A percentile compares a stretch with the other conserved stretches of the same genome.
phyloP scores from a whole-genome alignment of 768 basidiomycete genomes.

The Tremella yokohamensis region DNA sequence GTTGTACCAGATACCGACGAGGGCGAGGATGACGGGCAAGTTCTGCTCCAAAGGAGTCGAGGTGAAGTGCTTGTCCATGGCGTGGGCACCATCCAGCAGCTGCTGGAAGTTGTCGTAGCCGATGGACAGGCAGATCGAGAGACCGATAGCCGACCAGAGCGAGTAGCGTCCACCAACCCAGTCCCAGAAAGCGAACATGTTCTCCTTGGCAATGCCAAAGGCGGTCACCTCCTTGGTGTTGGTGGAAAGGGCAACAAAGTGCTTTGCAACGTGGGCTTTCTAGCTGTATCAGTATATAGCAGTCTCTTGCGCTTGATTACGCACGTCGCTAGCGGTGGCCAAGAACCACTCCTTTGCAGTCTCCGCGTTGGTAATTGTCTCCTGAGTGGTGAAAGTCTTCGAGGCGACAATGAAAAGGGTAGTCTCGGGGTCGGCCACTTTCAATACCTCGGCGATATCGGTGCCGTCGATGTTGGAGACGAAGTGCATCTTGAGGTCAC shows the following conservation, averaged over 20 bases:
- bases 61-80: slow-evolving; percentile 96
- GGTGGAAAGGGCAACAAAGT: slow-evolving; percentile 96
- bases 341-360: slow-evolving; percentile 95
- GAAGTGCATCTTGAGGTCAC: slow-evolving; percentile 80
- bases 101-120: slow-evolving; percentile 92
- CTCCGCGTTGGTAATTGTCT: slow-evolving; percentile 98
- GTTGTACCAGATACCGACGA: slow-evolving; percentile 96
- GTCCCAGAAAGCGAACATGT: slow-evolving; percentile 99
- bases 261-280: slow-evolving; percentile 90
- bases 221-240: slow-evolving; percentile 88
- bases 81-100: slow-evolving; percentile 86
- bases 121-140: slow-evolving; percentile 87
- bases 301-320: slow-evolving; percentile 20
- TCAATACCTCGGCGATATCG: slow-evolving; percentile 84
- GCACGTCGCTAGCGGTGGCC: slow-evolving; percentile 65
- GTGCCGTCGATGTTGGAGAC: slow-evolving; percentile 98
- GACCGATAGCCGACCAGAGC: slow-evolving; percentile 95
- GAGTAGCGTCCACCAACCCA: slow-evolving; percentile 99
- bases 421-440: slow-evolving; percentile 76
- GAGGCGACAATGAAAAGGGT: slow-evolving; percentile 98
- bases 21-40: slow-evolving; percentile 83
- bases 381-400: slow-evolving; percentile 99
- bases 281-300: slow-evolving; percentile 22
- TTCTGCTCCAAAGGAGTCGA: slow-evolving; percentile 82
- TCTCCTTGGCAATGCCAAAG: slow-evolving; percentile 83